Conservation (phyloP, 2,329 filamentous ascomycete genomes). For the Fusarium foetens region DNA sequence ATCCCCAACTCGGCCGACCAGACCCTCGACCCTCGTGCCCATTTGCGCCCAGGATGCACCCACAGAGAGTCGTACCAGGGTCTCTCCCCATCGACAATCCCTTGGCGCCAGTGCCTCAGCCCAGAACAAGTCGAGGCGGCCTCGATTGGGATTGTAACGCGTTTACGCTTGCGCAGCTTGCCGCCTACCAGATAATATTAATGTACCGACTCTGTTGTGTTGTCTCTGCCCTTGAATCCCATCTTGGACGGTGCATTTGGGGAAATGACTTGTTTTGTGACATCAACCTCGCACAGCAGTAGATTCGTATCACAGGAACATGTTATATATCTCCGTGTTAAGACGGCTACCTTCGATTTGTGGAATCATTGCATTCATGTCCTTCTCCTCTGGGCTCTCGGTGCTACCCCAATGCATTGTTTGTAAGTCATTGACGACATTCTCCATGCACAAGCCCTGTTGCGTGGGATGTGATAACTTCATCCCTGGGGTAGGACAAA, state of each 20-base stretch:
- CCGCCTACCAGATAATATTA: background rate
- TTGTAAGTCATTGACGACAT: slow-evolving; percentile 28
- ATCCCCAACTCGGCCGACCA: slow-evolving; percentile 35
- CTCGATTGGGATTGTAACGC: slow-evolving; percentile 32
- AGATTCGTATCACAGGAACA: slow-evolving; percentile 20
- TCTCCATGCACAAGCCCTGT: slow-evolving; percentile 24
- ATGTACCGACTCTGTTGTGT: background rate
- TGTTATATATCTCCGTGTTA: slow-evolving; percentile 34
- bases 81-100: slow-evolving; percentile 16
- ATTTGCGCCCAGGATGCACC: slow-evolving; percentile 37
- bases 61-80: slow-evolving; percentile 28
- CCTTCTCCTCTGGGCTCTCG: slow-evolving; percentile 9
- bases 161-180: slow-evolving; percentile 40
- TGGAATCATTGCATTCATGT: slow-evolving; percentile 8
- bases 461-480: background rate
- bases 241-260: slow-evolving; percentile 15
- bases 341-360: slow-evolving; percentile 13
- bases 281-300: slow-evolving; percentile 18
- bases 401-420: slow-evolving; percentile 25
- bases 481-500: background rate
- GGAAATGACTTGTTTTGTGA: slow-evolving; percentile 21
- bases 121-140: slow-evolving; percentile 17
- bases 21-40: slow-evolving; percentile 32
- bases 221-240: slow-evolving; percentile 24
- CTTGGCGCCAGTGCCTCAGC: slow-evolving; percentile 30